Evolutionary conservation across 495 filamentous ascomycete genomes (phyloP).

Genomic region (Durotheca rogersii): DNA sequence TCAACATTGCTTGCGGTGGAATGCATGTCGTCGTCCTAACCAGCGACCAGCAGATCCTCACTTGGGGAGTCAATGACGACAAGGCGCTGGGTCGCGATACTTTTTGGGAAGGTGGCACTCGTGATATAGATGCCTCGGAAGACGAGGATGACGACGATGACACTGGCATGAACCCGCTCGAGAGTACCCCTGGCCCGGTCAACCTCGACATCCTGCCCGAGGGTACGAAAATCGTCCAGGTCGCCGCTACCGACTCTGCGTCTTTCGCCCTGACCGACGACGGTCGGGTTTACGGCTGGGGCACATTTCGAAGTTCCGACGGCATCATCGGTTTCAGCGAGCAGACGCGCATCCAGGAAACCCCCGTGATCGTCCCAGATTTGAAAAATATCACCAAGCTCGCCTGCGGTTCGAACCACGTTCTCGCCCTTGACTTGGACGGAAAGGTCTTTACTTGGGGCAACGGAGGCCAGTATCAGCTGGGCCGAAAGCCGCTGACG

Average conservation of each 20-base stretch:
- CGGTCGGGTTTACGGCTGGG: constrained; percentile 70
- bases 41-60: constrained; percentile 62
- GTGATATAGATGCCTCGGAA: constrained; percentile 45
- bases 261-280: constrained; percentile 64
- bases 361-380: constrained; percentile 40
- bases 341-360: constrained; percentile 34
- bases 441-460: constrained; percentile 70
- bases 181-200: constrained; percentile 55
- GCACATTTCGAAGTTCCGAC: constrained; percentile 67
- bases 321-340: constrained; percentile 70
- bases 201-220: constrained; percentile 53
- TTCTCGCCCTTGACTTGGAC: constrained; percentile 59
- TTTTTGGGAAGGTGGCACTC: constrained; percentile 52
- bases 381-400: constrained; percentile 60
- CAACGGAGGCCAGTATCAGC: constrained; percentile 65
- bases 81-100: constrained; percentile 66
- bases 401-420: constrained; percentile 65
- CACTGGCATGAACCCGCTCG: constrained; percentile 57
- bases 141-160: constrained; percentile 53
- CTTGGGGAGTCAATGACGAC: constrained; percentile 74
- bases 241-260: constrained; percentile 63
- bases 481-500: constrained; percentile 53
- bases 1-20: constrained; percentile 63
- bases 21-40: constrained; percentile 69
- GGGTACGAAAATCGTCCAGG: constrained; percentile 56